These are phyloP conservation scores for Neckera pumila DNA, from an alignment of 225 moss, liverwort and hornwort species.

Conservation along the genomic window DNA sequence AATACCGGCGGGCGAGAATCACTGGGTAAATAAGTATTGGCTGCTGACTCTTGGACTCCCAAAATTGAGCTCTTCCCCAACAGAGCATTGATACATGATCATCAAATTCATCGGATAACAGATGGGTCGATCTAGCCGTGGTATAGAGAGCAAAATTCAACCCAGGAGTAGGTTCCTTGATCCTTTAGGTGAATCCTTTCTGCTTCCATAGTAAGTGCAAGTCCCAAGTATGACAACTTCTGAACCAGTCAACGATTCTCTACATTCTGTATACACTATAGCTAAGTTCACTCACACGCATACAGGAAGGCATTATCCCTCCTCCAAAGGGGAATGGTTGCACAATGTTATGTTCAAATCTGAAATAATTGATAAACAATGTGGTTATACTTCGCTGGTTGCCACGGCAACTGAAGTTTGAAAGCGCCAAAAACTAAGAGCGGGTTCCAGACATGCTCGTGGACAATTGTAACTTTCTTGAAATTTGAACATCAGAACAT, in stretches of 20 bases:
- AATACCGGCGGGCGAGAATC: neutral
- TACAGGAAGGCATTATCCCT: neutral
- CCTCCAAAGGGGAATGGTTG: neutral
- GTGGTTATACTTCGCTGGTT: no score
- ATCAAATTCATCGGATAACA: neutral
- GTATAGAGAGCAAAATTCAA: neutral
- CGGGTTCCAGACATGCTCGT: neutral
- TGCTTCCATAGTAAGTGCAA: rapidly evolving
- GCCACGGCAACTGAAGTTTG: neutral
- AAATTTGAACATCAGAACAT: neutral
- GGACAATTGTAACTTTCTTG: neutral
- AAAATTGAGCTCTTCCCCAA: neutral
- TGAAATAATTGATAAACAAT: neutral
- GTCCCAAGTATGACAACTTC: no score
- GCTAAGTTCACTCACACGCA: no score
- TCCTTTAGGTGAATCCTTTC: no score
- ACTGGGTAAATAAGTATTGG: no score
- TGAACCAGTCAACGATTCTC: no score
- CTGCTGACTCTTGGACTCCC: neutral
- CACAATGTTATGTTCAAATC: neutral
- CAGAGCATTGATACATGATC: neutral
- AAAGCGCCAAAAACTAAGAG: neutral
- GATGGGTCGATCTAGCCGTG: neutral
- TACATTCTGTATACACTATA: no score
- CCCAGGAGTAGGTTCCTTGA: no score